Evolutionary conservation across 148 eudicot species (phyloP), one percentile per base, ranked within the genome.

Genomic region (Rhododendron ovatum): DNA sequence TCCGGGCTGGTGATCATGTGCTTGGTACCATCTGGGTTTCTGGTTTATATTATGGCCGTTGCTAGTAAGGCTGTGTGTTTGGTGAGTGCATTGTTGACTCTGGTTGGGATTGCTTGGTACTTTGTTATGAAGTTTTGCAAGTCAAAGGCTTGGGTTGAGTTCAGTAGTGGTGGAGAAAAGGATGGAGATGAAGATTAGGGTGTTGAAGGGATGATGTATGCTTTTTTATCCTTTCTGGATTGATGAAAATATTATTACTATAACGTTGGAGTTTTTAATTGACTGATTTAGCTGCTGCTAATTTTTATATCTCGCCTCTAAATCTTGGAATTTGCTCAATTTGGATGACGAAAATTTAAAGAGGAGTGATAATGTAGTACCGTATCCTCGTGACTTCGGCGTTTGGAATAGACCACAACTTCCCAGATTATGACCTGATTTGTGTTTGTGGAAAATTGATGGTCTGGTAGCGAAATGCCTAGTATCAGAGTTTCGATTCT

Each of bases 1-100:
- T 13, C 61, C 24, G 91, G 91, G 9, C 83, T 93, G 87, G 82
- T 90, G 79, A 39, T 91, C 20, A 91, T 91, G 93, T 93, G 93
- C 80, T 28, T 88, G 86, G 81, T 91, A n/a, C 94, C 93, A 43
- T 90, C 91, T 35, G 90, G 82, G 76, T 91, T 93, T 87, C 65
- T 91, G 82, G 88, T 91, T 28, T 90, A 88, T 78, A 84, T 91
- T 0, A 91, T 93, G 92, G 39, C 75, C n/a, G 69, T 89, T 80
- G 93, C 91, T 47, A 82, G 88, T n/a, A 22, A 35, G 80, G 84
- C 87, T 67, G 91, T 91, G 39, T 88, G 51, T 47, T 8, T 87
- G 11, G 85, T 91, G 39, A 91, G 93, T 86, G 89, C 83, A 5
- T 63, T 84, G 75, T 79, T 92, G 76, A 90, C 92, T 77, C 28